Percentiles rank a stretch among this genome's conserved stretches.
Conservation (phyloP, 768 basidiomycete species). For the Pisolithus orientalis region DNA sequence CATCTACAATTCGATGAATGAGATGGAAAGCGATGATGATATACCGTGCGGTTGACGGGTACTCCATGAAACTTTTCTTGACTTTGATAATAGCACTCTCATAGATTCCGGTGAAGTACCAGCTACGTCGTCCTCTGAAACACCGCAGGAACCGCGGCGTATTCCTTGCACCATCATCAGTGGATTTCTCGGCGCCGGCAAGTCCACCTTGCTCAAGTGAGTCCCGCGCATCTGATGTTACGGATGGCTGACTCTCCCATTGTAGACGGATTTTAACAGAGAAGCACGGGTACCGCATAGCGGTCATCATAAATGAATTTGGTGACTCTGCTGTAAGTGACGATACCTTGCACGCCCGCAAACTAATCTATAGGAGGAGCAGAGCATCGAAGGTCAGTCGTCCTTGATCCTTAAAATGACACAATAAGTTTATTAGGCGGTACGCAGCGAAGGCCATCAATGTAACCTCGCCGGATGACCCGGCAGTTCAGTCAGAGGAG, state of each 20-base stretch:
- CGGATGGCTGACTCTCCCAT: neutral
- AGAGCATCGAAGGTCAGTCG: constrained; percentile 87
- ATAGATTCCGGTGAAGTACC: constrained; percentile 21
- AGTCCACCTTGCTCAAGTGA: constrained; percentile 84
- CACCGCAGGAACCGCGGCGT: constrained; percentile 18
- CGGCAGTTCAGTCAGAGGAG: constrained; percentile 67
- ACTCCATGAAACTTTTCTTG: constrained; percentile 3
- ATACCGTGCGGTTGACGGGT: constrained; percentile 41
- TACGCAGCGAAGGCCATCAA: constrained; percentile 77
- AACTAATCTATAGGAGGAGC: constrained; percentile 13
- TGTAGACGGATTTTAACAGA: constrained; percentile 82
- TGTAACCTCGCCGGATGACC: constrained; percentile 61
- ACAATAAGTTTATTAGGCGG: neutral
- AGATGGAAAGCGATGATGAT: constrained; percentile 52
- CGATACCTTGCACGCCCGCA: neutral
- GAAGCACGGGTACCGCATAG: constrained; percentile 90
- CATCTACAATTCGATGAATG: too few species aligned
- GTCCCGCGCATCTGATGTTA: neutral
- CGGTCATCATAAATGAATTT: constrained; percentile 98
- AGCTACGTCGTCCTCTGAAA: neutral
- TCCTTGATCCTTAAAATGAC: neutral
- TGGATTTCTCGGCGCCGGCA: constrained; percentile 92
- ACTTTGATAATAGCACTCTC: constrained; percentile 19
- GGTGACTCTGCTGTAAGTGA: constrained; percentile 82
- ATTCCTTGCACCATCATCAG: constrained; percentile 93